phyloP scores from a whole-genome alignment of 2,329 filamentous ascomycete species.

The Rutstroemia sp. region DNA sequence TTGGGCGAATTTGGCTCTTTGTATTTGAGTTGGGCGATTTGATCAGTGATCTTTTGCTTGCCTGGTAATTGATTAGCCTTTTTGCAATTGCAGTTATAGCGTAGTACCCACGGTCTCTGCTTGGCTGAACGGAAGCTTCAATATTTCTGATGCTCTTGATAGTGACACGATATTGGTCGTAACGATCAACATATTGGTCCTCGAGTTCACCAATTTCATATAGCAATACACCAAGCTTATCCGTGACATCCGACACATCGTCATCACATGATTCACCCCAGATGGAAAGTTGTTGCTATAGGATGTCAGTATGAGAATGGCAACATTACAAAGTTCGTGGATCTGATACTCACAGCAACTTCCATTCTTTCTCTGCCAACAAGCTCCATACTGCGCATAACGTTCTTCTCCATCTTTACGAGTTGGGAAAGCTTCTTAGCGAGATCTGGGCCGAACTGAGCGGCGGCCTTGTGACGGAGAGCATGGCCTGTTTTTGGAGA shows the following conservation, averaged over 20 bases:
- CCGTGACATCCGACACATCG: slow-evolving; percentile 96
- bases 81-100: no score
- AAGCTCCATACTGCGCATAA: slow-evolving; percentile 96
- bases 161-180: slow-evolving; percentile 97
- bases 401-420: slow-evolving; percentile 99
- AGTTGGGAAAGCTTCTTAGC: slow-evolving; percentile 96
- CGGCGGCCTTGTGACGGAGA: slow-evolving; percentile 67
- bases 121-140: slow-evolving; percentile 95
- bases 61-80: no score
- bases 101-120: no score
- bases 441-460: slow-evolving; percentile 72
- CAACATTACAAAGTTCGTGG: neutral
- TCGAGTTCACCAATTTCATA: slow-evolving; percentile 93
- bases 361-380: slow-evolving; percentile 97
- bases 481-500: slow-evolving; percentile 58
- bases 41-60: slow-evolving; percentile 98
- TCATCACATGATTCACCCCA: slow-evolving; percentile 96
- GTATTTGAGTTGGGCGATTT: slow-evolving; percentile 98
- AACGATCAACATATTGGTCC: slow-evolving; percentile 94
- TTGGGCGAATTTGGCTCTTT: slow-evolving; percentile 98
- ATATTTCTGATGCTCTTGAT: slow-evolving; percentile 99
- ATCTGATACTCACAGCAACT: slow-evolving; percentile 67
- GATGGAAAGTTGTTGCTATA: slow-evolving; percentile 92
- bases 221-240: slow-evolving; percentile 95
- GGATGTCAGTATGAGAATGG: slow-evolving; percentile 10